Evolutionary conservation across 1,284 basidiomycete genomes (phyloP).

Genomic region (Trichosporon ovoides): DNA sequence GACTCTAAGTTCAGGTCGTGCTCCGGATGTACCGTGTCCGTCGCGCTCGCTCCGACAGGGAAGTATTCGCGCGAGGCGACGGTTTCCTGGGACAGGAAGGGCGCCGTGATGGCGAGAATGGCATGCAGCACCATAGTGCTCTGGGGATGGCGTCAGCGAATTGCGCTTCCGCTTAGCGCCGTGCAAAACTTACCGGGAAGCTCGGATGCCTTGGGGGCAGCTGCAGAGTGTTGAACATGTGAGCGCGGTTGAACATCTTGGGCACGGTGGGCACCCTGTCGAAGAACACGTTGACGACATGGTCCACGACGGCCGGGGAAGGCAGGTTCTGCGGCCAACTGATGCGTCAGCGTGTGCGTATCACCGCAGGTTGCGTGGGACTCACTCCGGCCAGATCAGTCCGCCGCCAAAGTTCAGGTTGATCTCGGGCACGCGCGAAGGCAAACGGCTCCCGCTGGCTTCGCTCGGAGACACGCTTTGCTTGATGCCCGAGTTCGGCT

Average conservation of each 20-base stretch:
- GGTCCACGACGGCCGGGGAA: constrained; percentile 30
- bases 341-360: not conserved
- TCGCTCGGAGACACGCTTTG: not conserved
- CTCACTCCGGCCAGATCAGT: constrained; percentile 33
- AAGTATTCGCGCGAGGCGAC: constrained; percentile 34
- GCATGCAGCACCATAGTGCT: constrained; percentile 29
- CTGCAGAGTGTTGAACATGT: constrained; percentile 27
- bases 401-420: not conserved
- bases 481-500: not conserved
- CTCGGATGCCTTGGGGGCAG: constrained; percentile 32
- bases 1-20: constrained; percentile 20
- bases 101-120: constrained; percentile 35
- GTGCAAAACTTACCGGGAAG: constrained; percentile 35
- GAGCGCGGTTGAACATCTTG: constrained; percentile 34
- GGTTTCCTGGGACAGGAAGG: constrained; percentile 28
- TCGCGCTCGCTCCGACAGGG: constrained; percentile 29
- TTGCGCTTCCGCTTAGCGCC: not conserved
- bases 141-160: not conserved
- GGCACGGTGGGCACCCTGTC: constrained; percentile 35
- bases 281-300: constrained; percentile 37
- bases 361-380: not conserved
- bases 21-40: constrained; percentile 31
- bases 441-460: not conserved
- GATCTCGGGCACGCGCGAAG: not conserved
- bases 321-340: constrained; percentile 42